Evolutionary conservation across 371 early-diverging fungal genomes (phyloP).

Genomic region (Chytridium lagenaria): DNA sequence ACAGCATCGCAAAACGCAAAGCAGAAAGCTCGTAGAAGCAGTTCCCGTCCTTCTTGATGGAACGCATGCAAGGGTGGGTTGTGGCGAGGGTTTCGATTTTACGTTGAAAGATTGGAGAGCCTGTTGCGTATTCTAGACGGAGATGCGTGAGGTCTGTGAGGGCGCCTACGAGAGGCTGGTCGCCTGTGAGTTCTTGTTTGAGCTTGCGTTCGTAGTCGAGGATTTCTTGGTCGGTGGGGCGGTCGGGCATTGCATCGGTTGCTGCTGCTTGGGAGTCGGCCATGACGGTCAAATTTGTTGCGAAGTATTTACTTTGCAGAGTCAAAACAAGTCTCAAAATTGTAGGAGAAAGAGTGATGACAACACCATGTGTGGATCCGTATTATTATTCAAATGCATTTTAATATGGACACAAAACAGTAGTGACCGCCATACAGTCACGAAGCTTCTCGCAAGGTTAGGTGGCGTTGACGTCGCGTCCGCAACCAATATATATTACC

Average conservation of each 20-base stretch:
- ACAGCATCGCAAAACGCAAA: constrained; percentile 52
- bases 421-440: no score
- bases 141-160: constrained; percentile 7
- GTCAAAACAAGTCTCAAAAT: no score
- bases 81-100: constrained; percentile 36
- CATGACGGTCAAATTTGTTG: constrained; percentile 8
- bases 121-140: constrained; percentile 35
- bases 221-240: constrained; percentile 55
- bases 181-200: constrained; percentile 22
- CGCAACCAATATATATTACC: no score
- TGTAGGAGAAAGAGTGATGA: no score
- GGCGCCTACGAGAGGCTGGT: constrained; percentile 21
- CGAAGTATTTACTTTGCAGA: no score
- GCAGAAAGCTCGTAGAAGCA: constrained; percentile 59
- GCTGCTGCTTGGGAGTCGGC: neutral
- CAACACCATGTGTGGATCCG: no score
- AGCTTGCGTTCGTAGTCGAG: constrained; percentile 41
- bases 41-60: constrained; percentile 55
- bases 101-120: constrained; percentile 21
- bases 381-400: no score
- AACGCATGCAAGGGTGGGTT: constrained; percentile 38
- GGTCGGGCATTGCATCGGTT: neutral
- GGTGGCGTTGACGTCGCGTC: no score
- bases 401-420: no score
- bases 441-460: no score